These are phyloP conservation scores for Glutinoglossum americanum DNA, from an alignment of 495 filamentous ascomycete species.

Conservation along the genomic window DNA sequence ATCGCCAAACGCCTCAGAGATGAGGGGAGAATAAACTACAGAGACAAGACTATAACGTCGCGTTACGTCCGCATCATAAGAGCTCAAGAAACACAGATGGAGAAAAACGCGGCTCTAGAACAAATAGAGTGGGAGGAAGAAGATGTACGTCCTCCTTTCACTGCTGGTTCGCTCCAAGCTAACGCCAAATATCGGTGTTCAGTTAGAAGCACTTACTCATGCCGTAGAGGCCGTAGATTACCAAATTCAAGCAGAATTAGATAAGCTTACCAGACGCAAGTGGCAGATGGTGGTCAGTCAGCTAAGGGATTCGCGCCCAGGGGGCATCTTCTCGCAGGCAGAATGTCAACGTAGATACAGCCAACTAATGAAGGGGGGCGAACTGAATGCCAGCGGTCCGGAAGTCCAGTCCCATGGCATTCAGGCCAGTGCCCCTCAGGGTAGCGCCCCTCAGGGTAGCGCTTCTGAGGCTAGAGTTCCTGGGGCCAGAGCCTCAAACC, in stretches of 20 bases:
- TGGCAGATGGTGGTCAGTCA: background rate
- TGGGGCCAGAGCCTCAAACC: no score
- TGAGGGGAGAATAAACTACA: constrained; percentile 15
- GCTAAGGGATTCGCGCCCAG: background rate
- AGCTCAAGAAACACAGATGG: constrained; percentile 12
- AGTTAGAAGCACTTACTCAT: background rate
- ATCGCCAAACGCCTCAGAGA: constrained; percentile 14
- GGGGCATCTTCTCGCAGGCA: background rate
- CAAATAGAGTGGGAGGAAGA: constrained; percentile 18
- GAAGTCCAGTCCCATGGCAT: background rate
- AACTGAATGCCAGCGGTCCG: background rate
- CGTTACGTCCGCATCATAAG: constrained; percentile 17
- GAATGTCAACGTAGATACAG: background rate
- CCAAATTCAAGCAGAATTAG: background rate
- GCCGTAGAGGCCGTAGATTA: background rate
- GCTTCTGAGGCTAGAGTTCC: background rate
- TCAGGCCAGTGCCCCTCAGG: background rate
- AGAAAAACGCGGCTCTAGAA: constrained; percentile 17
- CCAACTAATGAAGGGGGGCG: background rate
- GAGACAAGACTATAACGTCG: constrained; percentile 18
- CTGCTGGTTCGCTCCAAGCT: background rate
- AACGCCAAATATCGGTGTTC: background rate
- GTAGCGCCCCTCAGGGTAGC: no score
- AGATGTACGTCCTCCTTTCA: constrained; percentile 13
- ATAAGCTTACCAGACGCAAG: background rate